Evolutionary conservation across 176 grass and related monocot genomes (phyloP).

Genomic region (Olyra latifolia): DNA sequence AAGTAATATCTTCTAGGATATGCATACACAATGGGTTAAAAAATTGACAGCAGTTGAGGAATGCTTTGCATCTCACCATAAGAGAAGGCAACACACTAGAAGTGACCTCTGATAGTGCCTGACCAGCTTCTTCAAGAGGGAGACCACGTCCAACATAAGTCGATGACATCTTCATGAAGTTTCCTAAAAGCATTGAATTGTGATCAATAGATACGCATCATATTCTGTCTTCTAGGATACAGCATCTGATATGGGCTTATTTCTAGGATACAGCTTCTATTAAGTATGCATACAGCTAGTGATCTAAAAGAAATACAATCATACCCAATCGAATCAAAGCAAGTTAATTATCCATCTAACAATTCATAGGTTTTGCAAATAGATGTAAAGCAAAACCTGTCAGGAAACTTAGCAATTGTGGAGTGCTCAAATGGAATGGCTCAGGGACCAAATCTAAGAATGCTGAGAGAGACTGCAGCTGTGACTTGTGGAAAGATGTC

Average conservation of each 20-base stretch:
- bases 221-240: neutral
- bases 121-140: constrained; percentile 31
- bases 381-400: constrained; percentile 47
- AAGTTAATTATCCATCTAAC: neutral
- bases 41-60: neutral
- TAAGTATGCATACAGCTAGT: neutral
- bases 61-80: constrained; percentile 47
- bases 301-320: neutral
- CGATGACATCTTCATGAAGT: constrained; percentile 43
- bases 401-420: constrained; percentile 57
- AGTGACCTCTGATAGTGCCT: constrained; percentile 40
- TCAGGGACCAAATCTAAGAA: constrained; percentile 51
- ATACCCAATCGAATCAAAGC: neutral
- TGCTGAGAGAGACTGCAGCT: constrained; percentile 40
- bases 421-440: constrained; percentile 54
- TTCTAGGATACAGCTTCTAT: too few relatives aligned
- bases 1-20: neutral
- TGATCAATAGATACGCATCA: constrained; percentile 23
- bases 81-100: constrained; percentile 32
- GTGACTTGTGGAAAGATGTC: constrained; percentile 68
- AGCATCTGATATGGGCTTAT: neutral
- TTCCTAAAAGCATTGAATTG: constrained; percentile 36
- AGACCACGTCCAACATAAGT: constrained; percentile 1
- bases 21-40: neutral
- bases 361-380: neutral